These are phyloP conservation scores for Rubia yunnanensis DNA, from an alignment of 257 asterid species.

Conservation along the genomic window DNA sequence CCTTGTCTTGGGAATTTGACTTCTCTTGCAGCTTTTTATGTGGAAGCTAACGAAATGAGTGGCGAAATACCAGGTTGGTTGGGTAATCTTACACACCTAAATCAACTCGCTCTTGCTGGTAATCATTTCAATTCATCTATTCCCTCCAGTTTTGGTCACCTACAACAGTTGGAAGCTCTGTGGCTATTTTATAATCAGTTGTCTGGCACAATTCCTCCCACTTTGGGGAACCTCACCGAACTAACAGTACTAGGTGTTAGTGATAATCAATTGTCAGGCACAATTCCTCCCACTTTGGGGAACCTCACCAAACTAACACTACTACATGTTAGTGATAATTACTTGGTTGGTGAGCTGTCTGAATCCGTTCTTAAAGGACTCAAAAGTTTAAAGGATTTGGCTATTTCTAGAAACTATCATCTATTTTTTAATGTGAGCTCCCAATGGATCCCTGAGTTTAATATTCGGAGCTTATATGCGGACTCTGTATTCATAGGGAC, in stretches of 20 bases:
- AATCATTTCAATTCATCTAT: not conserved
- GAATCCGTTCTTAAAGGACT: slow-evolving; percentile 6
- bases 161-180: not conserved
- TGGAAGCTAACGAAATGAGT: not conserved
- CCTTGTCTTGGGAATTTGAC: not conserved
- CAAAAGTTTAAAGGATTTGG: not conserved
- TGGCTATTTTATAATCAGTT: too few relatives aligned
- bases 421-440: slow-evolving; percentile 10
- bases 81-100: not conserved
- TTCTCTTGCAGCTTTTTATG: not conserved
- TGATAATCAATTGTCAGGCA: not conserved
- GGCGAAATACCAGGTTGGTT: not conserved
- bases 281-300: slow-evolving; percentile 8
- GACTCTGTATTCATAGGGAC: slow-evolving; percentile 9
- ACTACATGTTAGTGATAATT: slow-evolving; percentile 1
- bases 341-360: slow-evolving; percentile 8
- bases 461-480: too few relatives aligned
- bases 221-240: too few relatives aligned
- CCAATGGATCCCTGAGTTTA: slow-evolving; percentile 3
- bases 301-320: slow-evolving; percentile 4
- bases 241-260: too few relatives aligned
- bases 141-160: not conserved
- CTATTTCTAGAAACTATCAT: not conserved
- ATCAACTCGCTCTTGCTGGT: not conserved
- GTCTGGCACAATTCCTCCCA: too few relatives aligned